Evolutionary conservation across 495 filamentous ascomycete genomes (phyloP).

Genomic region (Penicillium pancosmium): DNA sequence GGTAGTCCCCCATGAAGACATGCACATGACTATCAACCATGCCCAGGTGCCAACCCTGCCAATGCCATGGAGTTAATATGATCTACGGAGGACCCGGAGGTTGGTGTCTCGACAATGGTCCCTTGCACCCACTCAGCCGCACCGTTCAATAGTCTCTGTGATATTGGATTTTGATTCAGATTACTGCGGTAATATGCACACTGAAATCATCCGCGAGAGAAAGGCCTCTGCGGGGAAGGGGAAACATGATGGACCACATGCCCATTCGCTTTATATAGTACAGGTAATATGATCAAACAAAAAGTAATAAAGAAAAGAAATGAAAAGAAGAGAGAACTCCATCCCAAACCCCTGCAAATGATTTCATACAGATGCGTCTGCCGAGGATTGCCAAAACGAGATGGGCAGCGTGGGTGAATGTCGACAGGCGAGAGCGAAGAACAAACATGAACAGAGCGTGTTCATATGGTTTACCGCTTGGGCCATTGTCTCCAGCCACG

Average conservation of each 20-base stretch:
- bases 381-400: slow-evolving; percentile 11
- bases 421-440: slow-evolving; percentile 2
- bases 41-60: background rate
- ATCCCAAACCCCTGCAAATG: slow-evolving; percentile 35
- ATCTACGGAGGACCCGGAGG: background rate
- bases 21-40: background rate
- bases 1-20: too few relatives aligned
- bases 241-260: slow-evolving; percentile 11
- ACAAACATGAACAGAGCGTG: background rate
- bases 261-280: slow-evolving; percentile 26
- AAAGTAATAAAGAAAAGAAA: slow-evolving; percentile 1
- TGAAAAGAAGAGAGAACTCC: slow-evolving; percentile 31
- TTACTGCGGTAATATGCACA: slow-evolving; percentile 4
- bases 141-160: background rate
- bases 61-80: background rate
- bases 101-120: background rate
- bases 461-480: slow-evolving; percentile 44
- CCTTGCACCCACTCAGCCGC: background rate
- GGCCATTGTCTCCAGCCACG: slow-evolving; percentile 92
- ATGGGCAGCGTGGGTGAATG: slow-evolving; percentile 3
- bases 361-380: slow-evolving; percentile 30
- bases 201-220: slow-evolving; percentile 5
- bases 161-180: background rate
- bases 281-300: slow-evolving; percentile 21
- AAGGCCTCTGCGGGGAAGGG: slow-evolving; percentile 1